A percentile compares a stretch with the other conserved stretches of the same genome.
Evolutionary conservation across 2,329 filamentous ascomycete genomes (phyloP).

Genomic region (Aspergillus oerlinghausenensis): DNA sequence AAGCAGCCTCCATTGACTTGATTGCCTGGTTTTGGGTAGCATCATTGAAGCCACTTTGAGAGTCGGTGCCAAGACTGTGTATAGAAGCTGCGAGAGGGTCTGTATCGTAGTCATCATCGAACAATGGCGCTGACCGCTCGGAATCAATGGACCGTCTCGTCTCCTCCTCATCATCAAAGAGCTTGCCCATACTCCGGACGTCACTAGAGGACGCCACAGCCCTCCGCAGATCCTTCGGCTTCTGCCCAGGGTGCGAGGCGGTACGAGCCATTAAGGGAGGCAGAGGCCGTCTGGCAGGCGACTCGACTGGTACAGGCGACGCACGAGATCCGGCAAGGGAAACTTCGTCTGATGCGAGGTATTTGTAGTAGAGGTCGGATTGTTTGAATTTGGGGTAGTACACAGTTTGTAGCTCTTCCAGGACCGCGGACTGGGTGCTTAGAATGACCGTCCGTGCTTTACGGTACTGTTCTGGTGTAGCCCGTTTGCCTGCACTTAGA

Average conservation of each 20-base stretch:
- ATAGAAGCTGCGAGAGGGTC: conserved; percentile 73
- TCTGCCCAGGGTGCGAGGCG: conserved; percentile 43
- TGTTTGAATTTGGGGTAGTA: conserved; percentile 84
- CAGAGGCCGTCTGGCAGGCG: conserved; percentile 36
- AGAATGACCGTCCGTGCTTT: conserved; percentile 77
- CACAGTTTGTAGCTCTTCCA: conserved; percentile 76
- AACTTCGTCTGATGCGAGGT: conserved; percentile 77
- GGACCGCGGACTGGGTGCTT: conserved; percentile 72
- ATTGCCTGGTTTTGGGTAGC: conserved; percentile 73
- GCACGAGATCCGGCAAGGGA: conserved; percentile 20
- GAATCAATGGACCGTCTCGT: conserved; percentile 69
- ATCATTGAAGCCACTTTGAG: conserved; percentile 48
- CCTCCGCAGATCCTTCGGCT: conserved; percentile 52
- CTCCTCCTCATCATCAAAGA: conserved; percentile 43
- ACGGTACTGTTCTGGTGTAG: conserved; percentile 76
- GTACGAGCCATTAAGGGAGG: conserved; percentile 45
- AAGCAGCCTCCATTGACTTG: conserved; percentile 84
- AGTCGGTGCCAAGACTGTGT: conserved; percentile 72
- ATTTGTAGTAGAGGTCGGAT: conserved; percentile 95
- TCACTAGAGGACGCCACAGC: conserved; percentile 60
- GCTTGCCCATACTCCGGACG: conserved; percentile 46
- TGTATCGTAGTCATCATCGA: conserved; percentile 71
- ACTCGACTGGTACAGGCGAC: conserved; percentile 19
- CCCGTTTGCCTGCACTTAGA: conserved; percentile 69
- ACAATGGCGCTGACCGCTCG: conserved; percentile 54